Evolutionary conservation across 495 filamentous ascomycete genomes (phyloP).

Genomic region (Penicillium angulare): DNA sequence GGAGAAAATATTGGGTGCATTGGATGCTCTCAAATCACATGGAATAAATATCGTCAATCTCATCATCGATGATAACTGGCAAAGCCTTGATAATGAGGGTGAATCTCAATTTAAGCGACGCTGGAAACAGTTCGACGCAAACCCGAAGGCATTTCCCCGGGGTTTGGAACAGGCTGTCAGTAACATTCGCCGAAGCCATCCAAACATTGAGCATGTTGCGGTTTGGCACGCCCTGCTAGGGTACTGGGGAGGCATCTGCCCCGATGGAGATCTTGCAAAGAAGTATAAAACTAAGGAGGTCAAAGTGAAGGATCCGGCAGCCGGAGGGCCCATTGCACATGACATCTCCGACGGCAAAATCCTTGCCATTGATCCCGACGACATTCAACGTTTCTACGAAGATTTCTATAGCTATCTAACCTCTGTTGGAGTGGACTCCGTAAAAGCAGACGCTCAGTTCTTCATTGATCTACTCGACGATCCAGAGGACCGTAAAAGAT

Average conservation of each 20-base stretch:
- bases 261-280: conserved; percentile 66
- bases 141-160: conserved; percentile 72
- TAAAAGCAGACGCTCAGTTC: conserved; percentile 91
- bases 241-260: conserved; percentile 90
- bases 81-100: conserved; percentile 65
- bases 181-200: conserved; percentile 66
- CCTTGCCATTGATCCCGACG: conserved; percentile 69
- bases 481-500: conserved; percentile 61
- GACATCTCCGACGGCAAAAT: conserved; percentile 22
- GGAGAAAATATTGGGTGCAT: conserved; percentile 70
- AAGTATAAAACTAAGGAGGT: conserved; percentile 77
- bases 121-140: conserved; percentile 79
- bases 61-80: conserved; percentile 98
- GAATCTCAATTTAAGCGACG: conserved; percentile 49
- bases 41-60: conserved; percentile 75
- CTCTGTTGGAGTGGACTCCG: conserved; percentile 67
- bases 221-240: conserved; percentile 97
- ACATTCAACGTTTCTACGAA: conserved; percentile 73
- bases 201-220: conserved; percentile 76
- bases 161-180: conserved; percentile 69
- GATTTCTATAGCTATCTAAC: conserved; percentile 88
- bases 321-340: conserved; percentile 57
- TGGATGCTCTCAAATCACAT: conserved; percentile 66
- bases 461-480: conserved; percentile 73
- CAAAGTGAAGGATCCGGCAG: conserved; percentile 49